Evolutionary conservation across 345 rosid species (phyloP).

Genomic region (Arabidopsis suecica): DNA sequence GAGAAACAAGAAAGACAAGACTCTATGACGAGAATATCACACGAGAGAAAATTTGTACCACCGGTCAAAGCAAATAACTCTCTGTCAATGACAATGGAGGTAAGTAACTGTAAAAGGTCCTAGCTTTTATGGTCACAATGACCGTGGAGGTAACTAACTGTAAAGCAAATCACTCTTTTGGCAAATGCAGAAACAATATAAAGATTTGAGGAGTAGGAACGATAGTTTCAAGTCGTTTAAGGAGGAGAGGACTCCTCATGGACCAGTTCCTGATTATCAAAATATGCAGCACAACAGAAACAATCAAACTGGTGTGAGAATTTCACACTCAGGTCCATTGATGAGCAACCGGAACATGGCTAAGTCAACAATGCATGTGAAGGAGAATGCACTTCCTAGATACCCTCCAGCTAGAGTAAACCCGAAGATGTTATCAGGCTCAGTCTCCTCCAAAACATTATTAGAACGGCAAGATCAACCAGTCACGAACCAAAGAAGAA

Average conservation of each 20-base stretch:
- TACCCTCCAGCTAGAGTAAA: conserved; percentile 34
- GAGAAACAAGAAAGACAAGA: conserved; percentile 45
- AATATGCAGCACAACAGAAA: conserved; percentile 17
- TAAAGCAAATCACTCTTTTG: conserved; percentile 11
- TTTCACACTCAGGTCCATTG: conserved; percentile 42
- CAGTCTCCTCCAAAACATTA: conserved; percentile 35
- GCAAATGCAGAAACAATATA: conserved; percentile 40
- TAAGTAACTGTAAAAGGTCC: conserved; percentile 26
- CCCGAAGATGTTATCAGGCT: conserved; percentile 2
- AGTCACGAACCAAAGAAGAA: conserved; percentile 30
- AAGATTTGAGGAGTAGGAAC: conserved; percentile 35
- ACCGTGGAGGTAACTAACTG: not conserved
- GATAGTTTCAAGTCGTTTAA: conserved; percentile 40
- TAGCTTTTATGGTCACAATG: not conserved
- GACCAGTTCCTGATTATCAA: conserved; percentile 12
- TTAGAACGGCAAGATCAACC: conserved; percentile 18
- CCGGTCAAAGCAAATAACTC: conserved; percentile 18
- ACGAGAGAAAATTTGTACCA: conserved; percentile 33
- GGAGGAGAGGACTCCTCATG: conserved; percentile 34
- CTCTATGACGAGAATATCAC: conserved; percentile 31
- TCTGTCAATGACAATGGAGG: conserved; percentile 40
- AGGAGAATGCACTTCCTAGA: conserved; percentile 40
- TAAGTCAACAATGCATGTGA: conserved; percentile 24
- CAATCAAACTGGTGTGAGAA: conserved; percentile 33
- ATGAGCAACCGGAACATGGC: conserved; percentile 29